These are phyloP conservation scores for Zangia roseola DNA, from an alignment of 768 basidiomycete species.

Conservation along the genomic window DNA sequence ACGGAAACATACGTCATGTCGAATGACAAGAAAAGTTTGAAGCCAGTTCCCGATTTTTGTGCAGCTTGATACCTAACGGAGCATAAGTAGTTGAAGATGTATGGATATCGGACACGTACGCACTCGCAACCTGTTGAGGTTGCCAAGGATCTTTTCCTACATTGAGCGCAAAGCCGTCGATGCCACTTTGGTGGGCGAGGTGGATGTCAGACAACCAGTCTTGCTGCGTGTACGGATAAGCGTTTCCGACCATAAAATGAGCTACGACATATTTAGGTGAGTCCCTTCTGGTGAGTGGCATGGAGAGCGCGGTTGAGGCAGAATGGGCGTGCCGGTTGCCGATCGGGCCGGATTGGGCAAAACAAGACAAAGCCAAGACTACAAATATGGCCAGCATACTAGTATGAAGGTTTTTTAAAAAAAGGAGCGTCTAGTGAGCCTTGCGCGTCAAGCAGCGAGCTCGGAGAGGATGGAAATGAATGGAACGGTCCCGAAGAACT, in stretches of 20 bases:
- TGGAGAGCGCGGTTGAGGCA: too few species aligned
- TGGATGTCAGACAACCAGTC: constrained; percentile 50
- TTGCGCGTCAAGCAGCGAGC: constrained; percentile 15
- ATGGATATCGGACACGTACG: constrained; percentile 40
- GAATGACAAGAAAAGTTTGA: constrained; percentile 75
- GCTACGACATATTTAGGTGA: constrained; percentile 49
- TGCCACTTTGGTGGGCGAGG: constrained; percentile 55
- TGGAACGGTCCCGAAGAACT: too few species aligned
- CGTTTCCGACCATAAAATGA: constrained; percentile 65
- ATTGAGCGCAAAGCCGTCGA: constrained; percentile 74
- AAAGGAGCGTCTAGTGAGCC: constrained; percentile 11
- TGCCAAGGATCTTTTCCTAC: constrained; percentile 67
- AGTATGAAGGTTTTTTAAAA: constrained; percentile 5
- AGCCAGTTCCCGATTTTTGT: constrained; percentile 46
- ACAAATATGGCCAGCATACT: constrained; percentile 16
- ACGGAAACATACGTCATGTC: constrained; percentile 70
- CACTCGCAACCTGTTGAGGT: constrained; percentile 56
- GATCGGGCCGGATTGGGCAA: constrained; percentile 16
- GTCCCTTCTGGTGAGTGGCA: constrained; percentile 11
- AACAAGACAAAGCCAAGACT: constrained; percentile 10
- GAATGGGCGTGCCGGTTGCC: background rate
- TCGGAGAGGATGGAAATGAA: background rate
- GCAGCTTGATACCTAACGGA: constrained; percentile 54
- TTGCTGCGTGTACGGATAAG: constrained; percentile 52
- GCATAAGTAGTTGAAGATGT: constrained; percentile 15